A percentile compares a stretch with the other conserved stretches of the same genome.
Evolutionary conservation across 1,284 basidiomycete genomes (phyloP).

Genomic region (Sporisorium reilianum): DNA sequence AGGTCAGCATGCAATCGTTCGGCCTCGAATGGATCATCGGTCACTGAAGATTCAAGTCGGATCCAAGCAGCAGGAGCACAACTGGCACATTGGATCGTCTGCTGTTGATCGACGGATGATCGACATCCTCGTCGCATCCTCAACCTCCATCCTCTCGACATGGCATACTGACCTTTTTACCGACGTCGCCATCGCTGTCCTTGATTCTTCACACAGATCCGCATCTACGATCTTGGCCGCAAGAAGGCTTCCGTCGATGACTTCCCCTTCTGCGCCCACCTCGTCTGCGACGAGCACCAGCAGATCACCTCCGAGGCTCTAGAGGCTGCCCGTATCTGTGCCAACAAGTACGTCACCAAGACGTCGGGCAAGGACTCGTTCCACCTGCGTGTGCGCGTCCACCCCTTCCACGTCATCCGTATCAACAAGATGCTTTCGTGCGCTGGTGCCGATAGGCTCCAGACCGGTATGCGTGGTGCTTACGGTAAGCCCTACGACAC

Average conservation of each 20-base stretch:
- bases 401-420: slow-evolving; percentile 98
- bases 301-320: slow-evolving; percentile 95
- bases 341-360: slow-evolving; percentile 99
- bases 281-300: slow-evolving; percentile 98
- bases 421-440: slow-evolving; percentile 99
- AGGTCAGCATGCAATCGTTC: too few species aligned
- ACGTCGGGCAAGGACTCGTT: slow-evolving; percentile 98
- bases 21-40: too few species aligned
- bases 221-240: slow-evolving; percentile 82
- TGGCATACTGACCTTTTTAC: slow-evolving; percentile 8
- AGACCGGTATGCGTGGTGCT: slow-evolving; percentile 99
- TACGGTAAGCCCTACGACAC: slow-evolving; percentile 99
- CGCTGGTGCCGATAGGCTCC: slow-evolving; percentile 94
- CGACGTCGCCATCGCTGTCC: background rate
- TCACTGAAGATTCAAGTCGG: too few species aligned
- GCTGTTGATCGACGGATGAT: background rate
- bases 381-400: slow-evolving; percentile 96
- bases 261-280: slow-evolving; percentile 85
- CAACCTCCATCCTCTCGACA: background rate
- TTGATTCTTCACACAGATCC: slow-evolving; percentile 54
- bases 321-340: slow-evolving; percentile 98
- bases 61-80: background rate
- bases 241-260: slow-evolving; percentile 92
- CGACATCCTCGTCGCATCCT: background rate
- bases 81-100: slow-evolving; percentile 19